Percentiles rank a stretch among this genome's conserved stretches.
Conservation (phyloP, 2,329 filamentous ascomycete species). For the Chrysoporthe cubensis region DNA sequence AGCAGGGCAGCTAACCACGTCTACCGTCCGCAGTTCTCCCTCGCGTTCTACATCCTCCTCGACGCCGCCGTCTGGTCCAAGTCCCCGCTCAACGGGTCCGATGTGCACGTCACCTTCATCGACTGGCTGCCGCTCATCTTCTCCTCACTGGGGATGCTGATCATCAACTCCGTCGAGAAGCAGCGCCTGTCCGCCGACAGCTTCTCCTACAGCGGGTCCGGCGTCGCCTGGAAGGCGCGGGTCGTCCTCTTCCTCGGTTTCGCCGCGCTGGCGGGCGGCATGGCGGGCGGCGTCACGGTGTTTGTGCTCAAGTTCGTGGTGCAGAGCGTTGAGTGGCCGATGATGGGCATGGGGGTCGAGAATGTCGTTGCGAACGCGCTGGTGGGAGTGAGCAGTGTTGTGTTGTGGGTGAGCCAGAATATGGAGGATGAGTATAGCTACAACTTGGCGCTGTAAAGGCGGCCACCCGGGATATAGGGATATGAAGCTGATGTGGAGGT, state of each 20-base stretch:
- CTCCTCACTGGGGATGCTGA: constrained; percentile 69
- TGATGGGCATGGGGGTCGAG: constrained; percentile 66
- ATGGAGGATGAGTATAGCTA: constrained; percentile 75
- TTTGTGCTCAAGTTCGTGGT: constrained; percentile 69
- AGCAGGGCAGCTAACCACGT: not conserved
- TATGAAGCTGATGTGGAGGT: not conserved
- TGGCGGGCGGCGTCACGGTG: constrained; percentile 71
- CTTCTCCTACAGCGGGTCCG: constrained; percentile 64
- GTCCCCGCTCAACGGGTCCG: constrained; percentile 60
- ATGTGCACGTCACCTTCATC: constrained; percentile 67
- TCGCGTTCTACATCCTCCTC: constrained; percentile 71
- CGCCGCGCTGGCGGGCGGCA: constrained; percentile 66
- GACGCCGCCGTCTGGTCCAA: constrained; percentile 71
- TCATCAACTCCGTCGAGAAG: constrained; percentile 73
- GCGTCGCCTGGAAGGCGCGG: constrained; percentile 70
- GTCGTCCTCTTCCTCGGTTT: constrained; percentile 71
- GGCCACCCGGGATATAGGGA: not conserved
- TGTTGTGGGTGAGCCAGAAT: constrained; percentile 72
- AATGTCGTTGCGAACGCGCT: constrained; percentile 68
- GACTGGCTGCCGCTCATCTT: constrained; percentile 74
- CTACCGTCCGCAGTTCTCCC: constrained; percentile 57
- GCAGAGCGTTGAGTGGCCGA: constrained; percentile 60
- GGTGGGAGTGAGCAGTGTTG: constrained; percentile 65
- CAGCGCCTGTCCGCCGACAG: constrained; percentile 65
- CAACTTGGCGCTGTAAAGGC: constrained; percentile 63